Conservation (phyloP, 2,329 filamentous ascomycete species). For the Alternaria triticimaculans region DNA sequence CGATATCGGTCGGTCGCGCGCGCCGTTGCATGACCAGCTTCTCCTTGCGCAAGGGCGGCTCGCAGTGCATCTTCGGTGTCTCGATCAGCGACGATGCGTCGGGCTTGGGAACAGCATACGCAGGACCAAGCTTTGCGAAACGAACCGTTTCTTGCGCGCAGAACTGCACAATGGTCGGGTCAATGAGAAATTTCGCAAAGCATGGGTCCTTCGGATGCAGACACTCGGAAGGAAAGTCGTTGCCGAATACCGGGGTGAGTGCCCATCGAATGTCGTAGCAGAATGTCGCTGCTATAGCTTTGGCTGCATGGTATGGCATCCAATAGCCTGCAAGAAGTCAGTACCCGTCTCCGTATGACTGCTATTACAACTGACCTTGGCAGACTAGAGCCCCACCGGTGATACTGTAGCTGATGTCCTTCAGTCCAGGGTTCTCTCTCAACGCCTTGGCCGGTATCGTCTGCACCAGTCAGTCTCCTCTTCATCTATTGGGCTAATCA, state of each 20-base stretch:
- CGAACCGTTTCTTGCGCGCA: slow-evolving; percentile 48
- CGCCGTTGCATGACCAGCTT: slow-evolving; percentile 14
- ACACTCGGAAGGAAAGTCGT: slow-evolving; percentile 77
- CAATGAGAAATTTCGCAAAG: slow-evolving; percentile 60
- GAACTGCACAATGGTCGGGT: slow-evolving; percentile 46
- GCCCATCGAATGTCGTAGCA: slow-evolving; percentile 84
- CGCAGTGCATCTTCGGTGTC: slow-evolving; percentile 20
- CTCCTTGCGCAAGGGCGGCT: slow-evolving; percentile 20
- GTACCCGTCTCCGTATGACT: neutral
- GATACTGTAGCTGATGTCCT: slow-evolving; percentile 91
- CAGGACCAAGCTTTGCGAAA: slow-evolving; percentile 39
- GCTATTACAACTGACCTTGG: slow-evolving; percentile 60
- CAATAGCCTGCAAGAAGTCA: slow-evolving; percentile 75
- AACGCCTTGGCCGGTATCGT: slow-evolving; percentile 85
- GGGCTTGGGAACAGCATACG: slow-evolving; percentile 15
- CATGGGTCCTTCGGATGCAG: slow-evolving; percentile 66
- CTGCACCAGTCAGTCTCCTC: slow-evolving; percentile 55
- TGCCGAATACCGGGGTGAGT: slow-evolving; percentile 88
- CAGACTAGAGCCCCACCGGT: slow-evolving; percentile 89
- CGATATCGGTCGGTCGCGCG: slow-evolving; percentile 31
- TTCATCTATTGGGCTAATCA: neutral
- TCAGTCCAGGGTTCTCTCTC: slow-evolving; percentile 74
- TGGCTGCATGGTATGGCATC: slow-evolving; percentile 90
- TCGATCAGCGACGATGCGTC: slow-evolving; percentile 7
- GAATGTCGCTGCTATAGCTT: slow-evolving; percentile 86